Evolutionary conservation across 768 basidiomycete species (phyloP).

Genomic region (Tylopilus sp.): DNA sequence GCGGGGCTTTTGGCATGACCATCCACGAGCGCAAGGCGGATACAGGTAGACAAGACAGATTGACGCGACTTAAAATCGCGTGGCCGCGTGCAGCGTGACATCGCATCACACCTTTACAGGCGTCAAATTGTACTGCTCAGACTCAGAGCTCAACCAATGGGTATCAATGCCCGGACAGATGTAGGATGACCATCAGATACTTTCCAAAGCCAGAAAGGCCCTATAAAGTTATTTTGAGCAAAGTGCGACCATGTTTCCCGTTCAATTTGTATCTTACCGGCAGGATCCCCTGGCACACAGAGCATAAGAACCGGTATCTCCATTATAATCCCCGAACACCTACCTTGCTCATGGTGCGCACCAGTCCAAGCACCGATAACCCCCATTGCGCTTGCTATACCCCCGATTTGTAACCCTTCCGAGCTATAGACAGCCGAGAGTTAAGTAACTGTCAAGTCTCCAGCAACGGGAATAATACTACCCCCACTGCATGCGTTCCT

Average conservation of each 20-base stretch:
- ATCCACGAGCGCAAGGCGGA: not conserved
- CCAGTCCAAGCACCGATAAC: conserved; percentile 70
- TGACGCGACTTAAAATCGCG: not conserved
- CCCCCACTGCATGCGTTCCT: conserved; percentile 58
- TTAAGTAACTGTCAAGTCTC: not conserved
- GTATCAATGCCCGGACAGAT: conserved; percentile 29
- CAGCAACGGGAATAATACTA: conserved; percentile 24
- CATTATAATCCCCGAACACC: not conserved
- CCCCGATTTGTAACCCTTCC: conserved; percentile 65
- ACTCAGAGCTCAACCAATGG: not conserved
- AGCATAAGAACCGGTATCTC: not conserved
- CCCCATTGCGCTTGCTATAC: conserved; percentile 61
- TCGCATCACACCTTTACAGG: conserved; percentile 1
- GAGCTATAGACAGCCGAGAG: conserved; percentile 40
- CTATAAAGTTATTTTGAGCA: conserved; percentile 29
- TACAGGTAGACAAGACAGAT: not conserved
- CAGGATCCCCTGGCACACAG: conserved; percentile 53
- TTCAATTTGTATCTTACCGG: conserved; percentile 41
- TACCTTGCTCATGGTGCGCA: conserved; percentile 54
- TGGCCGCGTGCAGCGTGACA: not conserved
- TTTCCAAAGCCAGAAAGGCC: conserved; percentile 75
- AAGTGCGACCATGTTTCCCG: not conserved
- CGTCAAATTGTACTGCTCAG: too few relatives aligned
- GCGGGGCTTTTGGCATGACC: conserved; percentile 28
- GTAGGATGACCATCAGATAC: conserved; percentile 38